These are phyloP conservation scores for Claviceps lovelessii DNA, from an alignment of 2,329 filamentous ascomycete species.

Conservation along the genomic window DNA sequence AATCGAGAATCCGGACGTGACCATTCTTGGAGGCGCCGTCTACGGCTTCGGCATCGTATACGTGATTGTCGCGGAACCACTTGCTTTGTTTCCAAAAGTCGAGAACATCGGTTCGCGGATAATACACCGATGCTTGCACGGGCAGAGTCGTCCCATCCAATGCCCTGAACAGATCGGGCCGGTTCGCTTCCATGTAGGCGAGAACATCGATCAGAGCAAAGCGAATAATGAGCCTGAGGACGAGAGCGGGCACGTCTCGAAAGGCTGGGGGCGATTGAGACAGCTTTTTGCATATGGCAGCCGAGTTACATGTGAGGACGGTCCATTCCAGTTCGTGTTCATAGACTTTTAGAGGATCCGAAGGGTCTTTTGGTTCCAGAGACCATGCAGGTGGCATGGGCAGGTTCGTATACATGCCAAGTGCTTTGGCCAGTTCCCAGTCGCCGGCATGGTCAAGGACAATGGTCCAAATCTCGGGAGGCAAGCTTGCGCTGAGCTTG, in stretches of 20 bases:
- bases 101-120: slow-evolving; percentile 69
- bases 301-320: slow-evolving; percentile 57
- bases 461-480: slow-evolving; percentile 78
- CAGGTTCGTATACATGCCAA: slow-evolving; percentile 68
- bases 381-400: slow-evolving; percentile 58
- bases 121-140: slow-evolving; percentile 76
- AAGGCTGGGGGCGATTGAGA: slow-evolving; percentile 57
- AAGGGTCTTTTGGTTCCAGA: slow-evolving; percentile 40
- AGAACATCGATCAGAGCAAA: slow-evolving; percentile 74
- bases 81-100: slow-evolving; percentile 83
- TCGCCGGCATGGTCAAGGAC: slow-evolving; percentile 74
- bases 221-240: slow-evolving; percentile 80
- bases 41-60: slow-evolving; percentile 67
- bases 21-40: slow-evolving; percentile 79
- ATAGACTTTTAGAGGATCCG: slow-evolving; percentile 54
- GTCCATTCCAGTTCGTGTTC: slow-evolving; percentile 75
- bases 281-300: slow-evolving; percentile 60
- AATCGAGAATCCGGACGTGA: slow-evolving; percentile 72
- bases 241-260: slow-evolving; percentile 58
- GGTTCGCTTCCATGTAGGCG: slow-evolving; percentile 47
- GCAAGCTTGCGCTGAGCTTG: slow-evolving; percentile 38
- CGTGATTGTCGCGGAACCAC: slow-evolving; percentile 68
- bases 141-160: slow-evolving; percentile 77
- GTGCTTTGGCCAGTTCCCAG: slow-evolving; percentile 75
- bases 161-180: slow-evolving; percentile 64